Percentiles rank a stretch among this genome's conserved stretches.
Evolutionary conservation across 2,329 filamentous ascomycete species (phyloP).

Genomic region (Tympanopsis confertula): DNA sequence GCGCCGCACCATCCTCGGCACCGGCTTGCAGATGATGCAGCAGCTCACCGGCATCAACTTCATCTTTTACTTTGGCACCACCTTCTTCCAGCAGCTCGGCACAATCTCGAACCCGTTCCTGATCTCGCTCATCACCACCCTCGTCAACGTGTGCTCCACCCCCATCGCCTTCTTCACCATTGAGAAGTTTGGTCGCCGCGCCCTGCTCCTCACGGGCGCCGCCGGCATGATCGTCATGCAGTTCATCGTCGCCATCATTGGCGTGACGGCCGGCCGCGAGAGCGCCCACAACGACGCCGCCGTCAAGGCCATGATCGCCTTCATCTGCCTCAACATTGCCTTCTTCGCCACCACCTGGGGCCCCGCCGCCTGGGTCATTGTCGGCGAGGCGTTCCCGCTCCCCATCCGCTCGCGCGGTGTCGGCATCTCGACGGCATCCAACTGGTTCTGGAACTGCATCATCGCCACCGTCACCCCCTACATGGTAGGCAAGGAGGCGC

Average conservation of each 20-base stretch:
- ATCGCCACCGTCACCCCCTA: constrained; percentile 64
- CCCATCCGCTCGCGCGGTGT: constrained; percentile 83
- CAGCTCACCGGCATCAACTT: constrained; percentile 83
- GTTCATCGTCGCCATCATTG: constrained; percentile 73
- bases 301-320: constrained; percentile 64
- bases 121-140: constrained; percentile 73
- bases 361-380: constrained; percentile 68
- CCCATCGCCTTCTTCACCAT: constrained; percentile 80
- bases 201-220: constrained; percentile 68
- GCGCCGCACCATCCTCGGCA: constrained; percentile 60
- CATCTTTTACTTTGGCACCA: constrained; percentile 78
- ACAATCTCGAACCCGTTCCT: constrained; percentile 70
- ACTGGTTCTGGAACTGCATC: constrained; percentile 82
- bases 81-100: constrained; percentile 70
- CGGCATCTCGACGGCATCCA: constrained; percentile 73
- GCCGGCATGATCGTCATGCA: constrained; percentile 76
- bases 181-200: constrained; percentile 70
- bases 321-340: constrained; percentile 88
- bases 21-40: constrained; percentile 71
- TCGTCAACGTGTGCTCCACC: constrained; percentile 79
- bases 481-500: constrained; percentile 44
- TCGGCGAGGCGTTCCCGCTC: constrained; percentile 82
- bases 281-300: constrained; percentile 33
- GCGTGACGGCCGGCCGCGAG: constrained; percentile 40
- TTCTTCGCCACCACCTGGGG: constrained; percentile 88